These are phyloP conservation scores for Musa itinerans DNA, from an alignment of 176 grass and related monocot species.

Conservation along the genomic window DNA sequence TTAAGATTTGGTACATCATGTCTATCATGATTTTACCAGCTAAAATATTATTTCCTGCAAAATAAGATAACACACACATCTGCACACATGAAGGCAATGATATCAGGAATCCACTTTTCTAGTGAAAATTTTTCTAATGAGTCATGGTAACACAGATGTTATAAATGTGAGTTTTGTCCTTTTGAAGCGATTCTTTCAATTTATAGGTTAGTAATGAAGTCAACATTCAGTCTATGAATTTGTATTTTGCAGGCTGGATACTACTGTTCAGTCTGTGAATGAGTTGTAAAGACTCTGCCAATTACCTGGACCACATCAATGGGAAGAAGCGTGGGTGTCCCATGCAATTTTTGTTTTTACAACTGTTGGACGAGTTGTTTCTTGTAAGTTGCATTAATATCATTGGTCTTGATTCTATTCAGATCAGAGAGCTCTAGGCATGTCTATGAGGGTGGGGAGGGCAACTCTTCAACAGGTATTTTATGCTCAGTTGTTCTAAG, in stretches of 20 bases:
- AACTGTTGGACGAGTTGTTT: conserved; percentile 7
- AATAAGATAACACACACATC: too few species aligned
- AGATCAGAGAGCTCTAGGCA: conserved; percentile 98
- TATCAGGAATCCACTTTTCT: too few species aligned
- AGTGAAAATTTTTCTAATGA: too few species aligned
- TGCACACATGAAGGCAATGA: too few species aligned
- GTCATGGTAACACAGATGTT: too few species aligned
- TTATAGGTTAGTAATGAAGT: too few species aligned
- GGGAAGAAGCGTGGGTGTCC: conserved; percentile 80
- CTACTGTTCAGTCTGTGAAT: conserved; percentile 94
- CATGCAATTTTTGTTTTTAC: background rate
- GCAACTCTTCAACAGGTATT: conserved; percentile 84
- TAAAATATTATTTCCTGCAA: too few species aligned
- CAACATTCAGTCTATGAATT: background rate
- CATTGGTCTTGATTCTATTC: conserved; percentile 8
- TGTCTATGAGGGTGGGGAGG: conserved; percentile 97
- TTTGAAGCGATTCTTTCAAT: too few species aligned
- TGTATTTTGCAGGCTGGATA: conserved; percentile 58
- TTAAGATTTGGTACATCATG: too few species aligned
- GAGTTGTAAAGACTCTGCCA: conserved; percentile 96
- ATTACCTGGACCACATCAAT: conserved; percentile 99
- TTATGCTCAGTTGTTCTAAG: background rate
- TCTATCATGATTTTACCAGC: too few species aligned
- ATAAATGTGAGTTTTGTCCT: too few species aligned
- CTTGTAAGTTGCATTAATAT: conserved; percentile 1